A percentile compares a stretch with the other conserved stretches of the same genome.
phyloP scores from a whole-genome alignment of 306 rosid species.

The Cucurbita argyrosperma region DNA sequence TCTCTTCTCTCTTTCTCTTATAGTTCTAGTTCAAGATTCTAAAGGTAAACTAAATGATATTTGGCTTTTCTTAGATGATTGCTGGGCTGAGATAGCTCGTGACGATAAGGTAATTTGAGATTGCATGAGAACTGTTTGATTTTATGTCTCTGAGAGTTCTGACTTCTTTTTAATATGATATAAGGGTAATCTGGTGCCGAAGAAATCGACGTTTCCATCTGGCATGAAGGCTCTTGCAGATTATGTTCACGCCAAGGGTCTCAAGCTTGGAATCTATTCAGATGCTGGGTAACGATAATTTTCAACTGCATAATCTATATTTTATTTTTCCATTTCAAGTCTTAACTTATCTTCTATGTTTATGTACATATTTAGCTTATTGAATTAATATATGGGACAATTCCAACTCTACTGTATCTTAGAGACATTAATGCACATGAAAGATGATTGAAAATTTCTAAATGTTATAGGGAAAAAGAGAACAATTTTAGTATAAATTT shows the following conservation, averaged over 20 bases:
- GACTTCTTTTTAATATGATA: background rate
- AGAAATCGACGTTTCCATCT: slow-evolving; percentile 76
- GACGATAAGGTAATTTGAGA: slow-evolving; percentile 33
- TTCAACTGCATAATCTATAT: background rate
- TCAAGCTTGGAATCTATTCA: slow-evolving; percentile 87
- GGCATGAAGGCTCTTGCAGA: slow-evolving; percentile 87
- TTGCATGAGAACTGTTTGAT: background rate
- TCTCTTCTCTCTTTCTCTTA: background rate
- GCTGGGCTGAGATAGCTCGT: slow-evolving; percentile 87
- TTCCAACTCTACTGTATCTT: background rate
- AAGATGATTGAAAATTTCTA: background rate
- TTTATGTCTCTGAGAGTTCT: background rate
- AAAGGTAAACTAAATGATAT: background rate
- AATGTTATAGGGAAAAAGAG: background rate
- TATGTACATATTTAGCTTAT: background rate
- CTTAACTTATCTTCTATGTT: background rate
- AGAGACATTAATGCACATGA: background rate
- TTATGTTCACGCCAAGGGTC: slow-evolving; percentile 85
- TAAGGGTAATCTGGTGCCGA: slow-evolving; percentile 63
- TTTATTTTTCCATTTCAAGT: background rate
- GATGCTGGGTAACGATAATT: slow-evolving; percentile 69
- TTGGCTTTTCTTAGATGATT: slow-evolving; percentile 51
- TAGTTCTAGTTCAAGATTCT: background rate
- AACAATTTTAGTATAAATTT: background rate
- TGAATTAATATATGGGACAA: background rate